Conservation (phyloP, 2,329 filamentous ascomycete species). For the Xylaria sp. region DNA sequence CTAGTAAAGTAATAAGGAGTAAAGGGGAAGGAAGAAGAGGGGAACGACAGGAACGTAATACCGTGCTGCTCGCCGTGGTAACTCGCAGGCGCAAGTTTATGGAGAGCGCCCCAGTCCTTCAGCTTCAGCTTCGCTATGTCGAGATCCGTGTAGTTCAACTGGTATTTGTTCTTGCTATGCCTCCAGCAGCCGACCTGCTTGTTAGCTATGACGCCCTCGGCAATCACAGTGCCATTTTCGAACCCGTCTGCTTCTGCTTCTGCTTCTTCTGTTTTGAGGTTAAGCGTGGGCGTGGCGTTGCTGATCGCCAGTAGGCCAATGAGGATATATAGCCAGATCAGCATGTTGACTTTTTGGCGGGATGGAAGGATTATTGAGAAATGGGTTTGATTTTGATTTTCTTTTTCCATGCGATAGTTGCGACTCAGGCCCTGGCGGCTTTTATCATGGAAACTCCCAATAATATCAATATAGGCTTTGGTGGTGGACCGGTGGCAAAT, state of each 20-base stretch:
- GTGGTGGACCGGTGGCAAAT: background rate
- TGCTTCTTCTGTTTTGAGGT: background rate
- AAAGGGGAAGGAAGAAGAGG: background rate
- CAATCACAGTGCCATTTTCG: background rate
- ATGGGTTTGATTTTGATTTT: background rate
- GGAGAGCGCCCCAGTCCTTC: slow-evolving; percentile 4
- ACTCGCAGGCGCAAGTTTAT: background rate
- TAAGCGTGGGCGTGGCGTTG: background rate
- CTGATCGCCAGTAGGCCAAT: background rate
- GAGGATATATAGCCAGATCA: background rate
- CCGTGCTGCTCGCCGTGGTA: slow-evolving; percentile 8
- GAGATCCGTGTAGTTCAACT: background rate
- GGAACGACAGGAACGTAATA: background rate
- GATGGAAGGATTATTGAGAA: background rate
- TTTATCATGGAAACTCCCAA: too few relatives aligned
- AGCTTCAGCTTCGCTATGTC: background rate
- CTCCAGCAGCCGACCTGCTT: slow-evolving; percentile 22
- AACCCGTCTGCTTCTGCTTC: background rate
- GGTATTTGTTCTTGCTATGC: background rate
- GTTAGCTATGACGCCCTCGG: slow-evolving; percentile 1
- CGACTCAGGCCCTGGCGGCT: too few relatives aligned
- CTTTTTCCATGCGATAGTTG: too few relatives aligned
- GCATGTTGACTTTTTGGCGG: background rate
- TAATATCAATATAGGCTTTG: background rate
- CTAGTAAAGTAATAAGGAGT: background rate